Evolutionary conservation across 1,284 basidiomycete species (phyloP).

Genomic region (Leccinum angustisporum): DNA sequence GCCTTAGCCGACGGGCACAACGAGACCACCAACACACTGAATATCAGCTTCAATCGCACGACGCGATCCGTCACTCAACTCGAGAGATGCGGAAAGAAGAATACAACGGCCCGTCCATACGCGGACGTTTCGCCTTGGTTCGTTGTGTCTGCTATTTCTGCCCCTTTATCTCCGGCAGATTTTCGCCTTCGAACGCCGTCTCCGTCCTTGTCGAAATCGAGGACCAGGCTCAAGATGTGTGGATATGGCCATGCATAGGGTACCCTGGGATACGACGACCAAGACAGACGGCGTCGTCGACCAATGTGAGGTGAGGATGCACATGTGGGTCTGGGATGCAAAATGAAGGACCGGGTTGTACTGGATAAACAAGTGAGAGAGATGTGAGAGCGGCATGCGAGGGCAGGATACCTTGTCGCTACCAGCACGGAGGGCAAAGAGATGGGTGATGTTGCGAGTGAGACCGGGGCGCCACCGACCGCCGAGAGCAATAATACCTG

Average conservation of each 20-base stretch:
- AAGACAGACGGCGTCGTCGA: slow-evolving; percentile 73
- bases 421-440: slow-evolving; percentile 59
- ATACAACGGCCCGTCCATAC: slow-evolving; percentile 55
- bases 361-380: slow-evolving; percentile 10
- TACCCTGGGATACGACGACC: slow-evolving; percentile 56
- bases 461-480: slow-evolving; percentile 77
- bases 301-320: slow-evolving; percentile 54
- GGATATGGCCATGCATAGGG: slow-evolving; percentile 79
- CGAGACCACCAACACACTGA: slow-evolving; percentile 52
- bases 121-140: slow-evolving; percentile 27
- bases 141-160: background rate
- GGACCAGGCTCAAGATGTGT: slow-evolving; percentile 39
- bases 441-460: slow-evolving; percentile 83
- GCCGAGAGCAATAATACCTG: slow-evolving; percentile 74
- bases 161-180: slow-evolving; percentile 2
- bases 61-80: slow-evolving; percentile 47
- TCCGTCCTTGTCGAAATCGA: slow-evolving; percentile 20
- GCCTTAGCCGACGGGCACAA: slow-evolving; percentile 41
- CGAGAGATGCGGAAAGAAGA: slow-evolving; percentile 57
- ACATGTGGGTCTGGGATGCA: slow-evolving; percentile 38
- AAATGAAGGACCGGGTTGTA: slow-evolving; percentile 65
- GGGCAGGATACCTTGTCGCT: slow-evolving; percentile 42
- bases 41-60: slow-evolving; percentile 60
- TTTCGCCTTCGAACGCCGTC: slow-evolving; percentile 22
- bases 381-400: background rate